Conservation (phyloP, 164 flowering plant genomes). For the Vitis cinerea region DNA sequence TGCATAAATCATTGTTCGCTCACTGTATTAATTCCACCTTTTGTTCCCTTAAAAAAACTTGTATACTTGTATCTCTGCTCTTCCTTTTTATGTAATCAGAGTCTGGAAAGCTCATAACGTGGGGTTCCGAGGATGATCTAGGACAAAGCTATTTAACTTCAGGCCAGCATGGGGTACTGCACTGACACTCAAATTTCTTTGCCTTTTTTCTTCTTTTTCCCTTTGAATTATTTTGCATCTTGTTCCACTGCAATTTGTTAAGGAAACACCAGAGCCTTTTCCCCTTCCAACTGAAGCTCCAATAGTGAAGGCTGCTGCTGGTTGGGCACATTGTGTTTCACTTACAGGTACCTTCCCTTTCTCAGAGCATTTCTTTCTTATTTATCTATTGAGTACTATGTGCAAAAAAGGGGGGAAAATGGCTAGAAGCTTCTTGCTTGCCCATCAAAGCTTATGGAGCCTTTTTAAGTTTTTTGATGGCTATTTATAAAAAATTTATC, state of each 20-base stretch:
- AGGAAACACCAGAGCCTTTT: conserved; percentile 82
- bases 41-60: background rate
- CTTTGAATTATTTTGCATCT: conserved; percentile 9
- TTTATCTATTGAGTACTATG: background rate
- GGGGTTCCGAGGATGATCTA: conserved; percentile 84
- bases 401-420: too few species aligned
- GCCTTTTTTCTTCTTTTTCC: background rate
- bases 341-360: conserved; percentile 53
- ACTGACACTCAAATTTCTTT: background rate
- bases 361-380: background rate
- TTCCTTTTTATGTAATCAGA: conserved; percentile 29
- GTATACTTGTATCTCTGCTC: background rate
- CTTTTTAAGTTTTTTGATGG: too few species aligned
- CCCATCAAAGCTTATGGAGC: too few species aligned
- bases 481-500: too few species aligned
- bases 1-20: too few species aligned
- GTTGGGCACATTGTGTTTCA: conserved; percentile 86
- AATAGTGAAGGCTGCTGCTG: conserved; percentile 68
- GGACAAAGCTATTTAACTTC: conserved; percentile 74
- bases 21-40: background rate
- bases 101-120: conserved; percentile 71
- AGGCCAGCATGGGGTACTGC: conserved; percentile 78
- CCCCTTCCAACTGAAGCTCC: conserved; percentile 66
- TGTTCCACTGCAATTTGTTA: conserved; percentile 9
- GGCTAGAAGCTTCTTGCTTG: too few species aligned